Conservation (phyloP, 129 eudicot genomes). For the Pseudognaphalium luteoalbum region DNA sequence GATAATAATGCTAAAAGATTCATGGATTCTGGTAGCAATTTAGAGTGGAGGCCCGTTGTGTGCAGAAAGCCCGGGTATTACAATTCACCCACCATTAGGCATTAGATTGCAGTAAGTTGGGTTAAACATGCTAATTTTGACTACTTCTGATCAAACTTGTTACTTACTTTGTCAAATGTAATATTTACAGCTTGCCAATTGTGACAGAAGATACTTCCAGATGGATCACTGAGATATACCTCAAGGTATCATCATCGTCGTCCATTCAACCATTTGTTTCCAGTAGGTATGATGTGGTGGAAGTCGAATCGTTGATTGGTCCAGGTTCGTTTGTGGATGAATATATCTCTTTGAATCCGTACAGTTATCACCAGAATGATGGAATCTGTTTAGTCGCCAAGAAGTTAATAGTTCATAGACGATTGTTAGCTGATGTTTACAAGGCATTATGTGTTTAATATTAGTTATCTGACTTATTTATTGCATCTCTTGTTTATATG, state of each 20-base stretch:
- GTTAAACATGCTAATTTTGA: background rate
- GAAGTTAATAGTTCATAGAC: constrained; percentile 63
- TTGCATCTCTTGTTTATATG: background rate
- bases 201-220: constrained; percentile 46
- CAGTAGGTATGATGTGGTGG: constrained; percentile 55
- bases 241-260: constrained; percentile 42
- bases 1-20: constrained; percentile 59
- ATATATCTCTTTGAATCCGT: constrained; percentile 68
- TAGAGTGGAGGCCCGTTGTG: constrained; percentile 77
- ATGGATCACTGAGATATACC: constrained; percentile 75
- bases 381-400: constrained; percentile 78
- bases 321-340: constrained; percentile 66
- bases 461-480: background rate
- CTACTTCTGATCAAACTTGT: background rate
- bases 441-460: background rate
- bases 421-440: constrained; percentile 20
- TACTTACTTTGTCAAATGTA: constrained; percentile 7
- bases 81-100: constrained; percentile 69
- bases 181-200: constrained; percentile 62
- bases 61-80: constrained; percentile 63
- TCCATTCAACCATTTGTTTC: constrained; percentile 42
- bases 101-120: constrained; percentile 81
- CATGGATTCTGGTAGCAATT: constrained; percentile 52
- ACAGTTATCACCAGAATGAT: constrained; percentile 76
- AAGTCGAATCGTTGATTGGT: constrained; percentile 55